Evolutionary conservation across 306 rosid species (phyloP).

Genomic region (Vigna reflexopilosa): DNA sequence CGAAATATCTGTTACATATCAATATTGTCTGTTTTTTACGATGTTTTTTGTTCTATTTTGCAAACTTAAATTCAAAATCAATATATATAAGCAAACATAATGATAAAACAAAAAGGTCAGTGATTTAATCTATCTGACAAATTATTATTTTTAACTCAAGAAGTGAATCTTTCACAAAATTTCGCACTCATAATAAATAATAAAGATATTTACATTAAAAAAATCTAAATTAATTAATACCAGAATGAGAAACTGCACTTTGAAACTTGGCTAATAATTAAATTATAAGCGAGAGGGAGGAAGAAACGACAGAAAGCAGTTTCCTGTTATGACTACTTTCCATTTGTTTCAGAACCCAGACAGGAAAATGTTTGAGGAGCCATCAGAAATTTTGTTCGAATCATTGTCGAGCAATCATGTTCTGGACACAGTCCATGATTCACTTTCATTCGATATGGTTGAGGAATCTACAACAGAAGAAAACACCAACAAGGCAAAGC

Average conservation of each 20-base stretch:
- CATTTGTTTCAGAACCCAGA: not conserved
- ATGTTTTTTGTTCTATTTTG: no score
- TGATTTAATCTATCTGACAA: not conserved
- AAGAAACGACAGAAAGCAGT: not conserved
- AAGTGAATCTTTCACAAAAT: not conserved
- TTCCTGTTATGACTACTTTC: not conserved
- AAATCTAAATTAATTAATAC: not conserved
- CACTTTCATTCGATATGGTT: slow-evolving; percentile 46
- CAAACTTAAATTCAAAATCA: no score
- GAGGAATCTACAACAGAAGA: slow-evolving; percentile 7
- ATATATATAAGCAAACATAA: no score
- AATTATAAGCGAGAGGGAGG: not conserved
- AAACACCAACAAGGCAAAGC: not conserved
- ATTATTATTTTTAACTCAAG: not conserved
- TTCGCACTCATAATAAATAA: not conserved
- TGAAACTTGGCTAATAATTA: not conserved
- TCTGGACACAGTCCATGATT: slow-evolving; percentile 13
- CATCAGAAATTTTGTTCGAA: not conserved
- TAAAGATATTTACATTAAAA: not conserved
- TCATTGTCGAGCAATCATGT: not conserved
- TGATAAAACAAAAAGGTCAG: not conserved
- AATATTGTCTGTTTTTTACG: no score
- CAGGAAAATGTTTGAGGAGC: not conserved
- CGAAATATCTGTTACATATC: no score
- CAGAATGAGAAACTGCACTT: not conserved